Evolutionary conservation across 2,329 filamentous ascomycete species (phyloP).

Genomic region (Venturia asperata): DNA sequence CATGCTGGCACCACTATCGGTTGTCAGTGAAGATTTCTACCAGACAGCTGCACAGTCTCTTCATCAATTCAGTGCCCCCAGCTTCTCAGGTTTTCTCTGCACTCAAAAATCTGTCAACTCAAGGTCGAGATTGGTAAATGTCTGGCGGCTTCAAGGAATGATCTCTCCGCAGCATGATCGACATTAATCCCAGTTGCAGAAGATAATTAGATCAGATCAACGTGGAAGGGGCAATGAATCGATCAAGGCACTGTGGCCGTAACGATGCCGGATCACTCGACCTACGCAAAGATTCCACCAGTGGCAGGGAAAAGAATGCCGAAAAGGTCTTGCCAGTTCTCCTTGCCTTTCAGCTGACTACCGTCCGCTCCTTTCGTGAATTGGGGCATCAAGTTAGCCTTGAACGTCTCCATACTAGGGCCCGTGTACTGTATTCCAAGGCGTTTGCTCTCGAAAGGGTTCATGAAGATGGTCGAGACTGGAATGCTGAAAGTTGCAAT

Average conservation of each 20-base stretch:
- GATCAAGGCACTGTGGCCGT: background rate
- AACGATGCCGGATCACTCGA: background rate
- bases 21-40: background rate
- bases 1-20: conserved; percentile 68
- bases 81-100: no score
- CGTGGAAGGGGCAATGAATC: no score
- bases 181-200: no score
- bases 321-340: conserved; percentile 74
- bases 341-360: conserved; percentile 53
- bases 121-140: no score
- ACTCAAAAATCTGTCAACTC: no score
- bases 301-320: conserved; percentile 76
- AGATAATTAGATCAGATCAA: no score
- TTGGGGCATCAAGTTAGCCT: conserved; percentile 64
- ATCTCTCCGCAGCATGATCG: no score
- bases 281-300: conserved; percentile 51
- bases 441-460: conserved; percentile 58
- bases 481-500: conserved; percentile 76
- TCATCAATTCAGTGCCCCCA: no score
- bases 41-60: background rate
- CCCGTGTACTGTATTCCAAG: conserved; percentile 71
- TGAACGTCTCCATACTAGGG: conserved; percentile 60
- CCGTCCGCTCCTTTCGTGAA: conserved; percentile 57
- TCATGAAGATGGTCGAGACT: conserved; percentile 61
- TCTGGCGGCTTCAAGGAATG: no score